Evolutionary conservation across 176 grass and related monocot species (phyloP).

Genomic region (Luzula sylvatica): DNA sequence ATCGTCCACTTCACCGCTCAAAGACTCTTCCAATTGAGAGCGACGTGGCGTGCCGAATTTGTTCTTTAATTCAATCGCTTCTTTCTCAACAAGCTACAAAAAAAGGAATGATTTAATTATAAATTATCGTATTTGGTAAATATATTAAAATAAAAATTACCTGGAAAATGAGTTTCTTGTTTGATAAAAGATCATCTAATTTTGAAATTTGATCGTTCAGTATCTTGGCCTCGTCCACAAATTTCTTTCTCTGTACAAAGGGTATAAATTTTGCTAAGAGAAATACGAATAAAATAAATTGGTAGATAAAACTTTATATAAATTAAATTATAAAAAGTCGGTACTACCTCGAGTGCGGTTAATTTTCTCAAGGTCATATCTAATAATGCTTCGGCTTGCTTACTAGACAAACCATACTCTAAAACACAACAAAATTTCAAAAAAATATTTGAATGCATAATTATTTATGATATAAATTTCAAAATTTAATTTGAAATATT

Average conservation of each 20-base stretch:
- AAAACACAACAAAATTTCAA: constrained; percentile 25
- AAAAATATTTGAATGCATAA: not conserved
- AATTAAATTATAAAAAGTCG: not conserved
- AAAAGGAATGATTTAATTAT: constrained; percentile 13
- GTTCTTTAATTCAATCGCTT: constrained; percentile 79
- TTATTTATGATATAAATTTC: not conserved
- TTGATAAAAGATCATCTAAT: constrained; percentile 85
- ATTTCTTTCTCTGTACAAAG: constrained; percentile 90
- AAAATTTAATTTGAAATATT: not conserved
- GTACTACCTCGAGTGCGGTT: constrained; percentile 76
- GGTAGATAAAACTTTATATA: not conserved
- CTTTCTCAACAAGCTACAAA: constrained; percentile 72
- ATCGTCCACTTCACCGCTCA: constrained; percentile 64
- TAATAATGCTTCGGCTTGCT: constrained; percentile 84
- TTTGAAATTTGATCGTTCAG: constrained; percentile 62
- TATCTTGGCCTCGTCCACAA: constrained; percentile 70
- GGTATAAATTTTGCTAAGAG: too few relatives aligned
- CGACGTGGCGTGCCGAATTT: constrained; percentile 67
- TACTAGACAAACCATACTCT: constrained; percentile 73
- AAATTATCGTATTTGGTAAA: not conserved
- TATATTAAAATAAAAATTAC: constrained; percentile 29
- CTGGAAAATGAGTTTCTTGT: constrained; percentile 86
- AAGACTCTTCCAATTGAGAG: constrained; percentile 65
- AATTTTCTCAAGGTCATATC: constrained; percentile 92
- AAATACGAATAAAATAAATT: not conserved